These are phyloP conservation scores for Favolaschia claudopus DNA, from an alignment of 768 basidiomycete species.

Conservation along the genomic window DNA sequence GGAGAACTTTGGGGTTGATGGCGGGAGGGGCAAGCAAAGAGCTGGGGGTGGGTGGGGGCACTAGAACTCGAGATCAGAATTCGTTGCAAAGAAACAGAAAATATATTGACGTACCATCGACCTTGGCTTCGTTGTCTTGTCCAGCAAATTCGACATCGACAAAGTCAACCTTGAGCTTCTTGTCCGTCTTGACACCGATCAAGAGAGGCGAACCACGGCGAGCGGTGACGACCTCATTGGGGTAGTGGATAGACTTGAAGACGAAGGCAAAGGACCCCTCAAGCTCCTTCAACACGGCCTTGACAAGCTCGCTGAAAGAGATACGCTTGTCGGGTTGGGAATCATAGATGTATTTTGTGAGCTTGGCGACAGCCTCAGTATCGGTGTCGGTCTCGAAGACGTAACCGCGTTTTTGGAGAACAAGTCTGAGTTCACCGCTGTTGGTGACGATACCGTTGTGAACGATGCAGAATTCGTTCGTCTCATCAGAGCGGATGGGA, in stretches of 20 bases:
- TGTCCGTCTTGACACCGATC: constrained; percentile 99
- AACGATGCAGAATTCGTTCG: constrained; percentile 88
- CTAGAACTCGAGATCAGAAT: constrained; percentile 29
- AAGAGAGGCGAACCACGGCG: constrained; percentile 96
- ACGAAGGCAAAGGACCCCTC: constrained; percentile 99
- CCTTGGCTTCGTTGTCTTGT: constrained; percentile 60
- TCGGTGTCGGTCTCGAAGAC: constrained; percentile 95
- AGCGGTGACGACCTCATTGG: constrained; percentile 94
- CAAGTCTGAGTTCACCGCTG: constrained; percentile 83
- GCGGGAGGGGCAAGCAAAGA: constrained; percentile 71
- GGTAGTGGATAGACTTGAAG: constrained; percentile 96
- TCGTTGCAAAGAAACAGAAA: not conserved
- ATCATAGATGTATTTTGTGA: constrained; percentile 96
- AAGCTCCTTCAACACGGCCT: constrained; percentile 95
- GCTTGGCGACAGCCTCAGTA: constrained; percentile 96
- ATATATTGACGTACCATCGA: constrained; percentile 46
- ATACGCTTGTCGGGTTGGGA: constrained; percentile 85
- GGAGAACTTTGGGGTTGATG: constrained; percentile 79
- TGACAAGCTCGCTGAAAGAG: constrained; percentile 91
- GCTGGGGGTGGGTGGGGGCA: constrained; percentile 60
- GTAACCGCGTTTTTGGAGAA: constrained; percentile 96
- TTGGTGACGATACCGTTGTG: constrained; percentile 99
- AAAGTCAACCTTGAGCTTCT: constrained; percentile 99
- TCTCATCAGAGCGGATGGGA: constrained; percentile 85
- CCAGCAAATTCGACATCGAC: constrained; percentile 96